These are phyloP conservation scores for Coemansia sp. DNA, from an alignment of 192 early-diverging fungal genomes.

Conservation along the genomic window DNA sequence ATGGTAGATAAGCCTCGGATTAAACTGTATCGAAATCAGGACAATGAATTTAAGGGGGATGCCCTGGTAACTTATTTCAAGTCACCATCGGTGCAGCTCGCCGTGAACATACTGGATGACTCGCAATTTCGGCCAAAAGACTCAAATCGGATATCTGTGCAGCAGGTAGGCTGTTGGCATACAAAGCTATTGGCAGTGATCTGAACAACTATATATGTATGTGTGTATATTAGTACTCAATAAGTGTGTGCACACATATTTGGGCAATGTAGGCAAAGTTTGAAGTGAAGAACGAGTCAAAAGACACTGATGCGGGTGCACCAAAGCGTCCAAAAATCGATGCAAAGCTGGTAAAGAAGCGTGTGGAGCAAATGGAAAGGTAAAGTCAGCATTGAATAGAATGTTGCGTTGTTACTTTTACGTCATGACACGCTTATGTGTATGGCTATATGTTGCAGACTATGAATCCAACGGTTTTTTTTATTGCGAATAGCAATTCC, in stretches of 20 bases:
- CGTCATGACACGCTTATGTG: slow-evolving; percentile 5
- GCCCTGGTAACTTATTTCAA: slow-evolving; percentile 90
- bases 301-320: slow-evolving; percentile 16
- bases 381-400: neutral
- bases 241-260: neutral
- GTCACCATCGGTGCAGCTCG: slow-evolving; percentile 83
- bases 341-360: slow-evolving; percentile 62
- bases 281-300: slow-evolving; percentile 62
- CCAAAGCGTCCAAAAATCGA: slow-evolving; percentile 48
- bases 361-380: slow-evolving; percentile 74
- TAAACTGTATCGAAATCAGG: slow-evolving; percentile 80
- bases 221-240: neutral
- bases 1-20: slow-evolving; percentile 75
- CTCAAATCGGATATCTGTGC: slow-evolving; percentile 65
- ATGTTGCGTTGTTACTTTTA: no score
- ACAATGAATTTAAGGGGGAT: slow-evolving; percentile 80
- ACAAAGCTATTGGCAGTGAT: neutral
- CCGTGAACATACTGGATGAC: slow-evolving; percentile 85
- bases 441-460: neutral
- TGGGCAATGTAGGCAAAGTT: slow-evolving; percentile 69
- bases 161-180: slow-evolving; percentile 43
- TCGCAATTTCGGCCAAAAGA: slow-evolving; percentile 70
- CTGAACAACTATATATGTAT: neutral
- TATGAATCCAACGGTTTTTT: no score
- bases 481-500: no score